Conservation (phyloP, 352 stramenopile species). For the Phytophthora pisi region DNA sequence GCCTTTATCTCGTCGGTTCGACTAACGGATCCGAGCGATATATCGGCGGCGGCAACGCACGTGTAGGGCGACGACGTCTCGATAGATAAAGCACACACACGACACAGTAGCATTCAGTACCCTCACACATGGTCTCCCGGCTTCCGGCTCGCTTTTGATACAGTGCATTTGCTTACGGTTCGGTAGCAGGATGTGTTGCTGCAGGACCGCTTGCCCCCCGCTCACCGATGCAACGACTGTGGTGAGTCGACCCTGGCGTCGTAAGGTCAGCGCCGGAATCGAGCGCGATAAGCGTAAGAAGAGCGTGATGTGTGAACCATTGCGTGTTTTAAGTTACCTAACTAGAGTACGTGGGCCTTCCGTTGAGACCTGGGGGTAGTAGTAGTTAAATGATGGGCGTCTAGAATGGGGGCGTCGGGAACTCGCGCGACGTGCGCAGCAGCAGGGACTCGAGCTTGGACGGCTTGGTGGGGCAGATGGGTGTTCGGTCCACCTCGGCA, state of each 20-base stretch:
- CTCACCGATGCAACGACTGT: slow-evolving; percentile 3
- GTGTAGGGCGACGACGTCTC: slow-evolving; percentile 12
- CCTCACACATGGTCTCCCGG: slow-evolving; percentile 3
- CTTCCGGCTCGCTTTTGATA: slow-evolving; percentile 9
- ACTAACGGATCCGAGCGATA: slow-evolving; percentile 7
- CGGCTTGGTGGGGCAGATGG: slow-evolving; percentile 75
- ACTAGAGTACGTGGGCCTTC: slow-evolving; percentile 40
- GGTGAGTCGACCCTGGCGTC: not conserved
- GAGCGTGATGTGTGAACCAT: slow-evolving; percentile 9
- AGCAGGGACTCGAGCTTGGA: slow-evolving; percentile 86
- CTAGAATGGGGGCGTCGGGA: slow-evolving; percentile 78
- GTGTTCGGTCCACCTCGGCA: slow-evolving; percentile 72
- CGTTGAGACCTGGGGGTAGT: slow-evolving; percentile 18
- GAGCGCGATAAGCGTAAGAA: not conserved
- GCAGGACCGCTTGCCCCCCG: not conserved
- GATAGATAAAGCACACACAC: slow-evolving; percentile 26
- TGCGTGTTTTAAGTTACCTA: slow-evolving; percentile 39
- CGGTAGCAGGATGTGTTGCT: slow-evolving; percentile 18
- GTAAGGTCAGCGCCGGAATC: not conserved
- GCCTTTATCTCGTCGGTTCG: slow-evolving; percentile 19
- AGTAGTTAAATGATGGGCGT: slow-evolving; percentile 21
- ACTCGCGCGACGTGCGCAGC: slow-evolving; percentile 83
- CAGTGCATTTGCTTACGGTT: no score
- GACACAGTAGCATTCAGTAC: slow-evolving; percentile 8
- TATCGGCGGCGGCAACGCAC: slow-evolving; percentile 3